Evolutionary conservation across 1,284 basidiomycete genomes (phyloP), one percentile per base, ranked within the genome.

Genomic region (Sporisorium iseilematis-ciliati): DNA sequence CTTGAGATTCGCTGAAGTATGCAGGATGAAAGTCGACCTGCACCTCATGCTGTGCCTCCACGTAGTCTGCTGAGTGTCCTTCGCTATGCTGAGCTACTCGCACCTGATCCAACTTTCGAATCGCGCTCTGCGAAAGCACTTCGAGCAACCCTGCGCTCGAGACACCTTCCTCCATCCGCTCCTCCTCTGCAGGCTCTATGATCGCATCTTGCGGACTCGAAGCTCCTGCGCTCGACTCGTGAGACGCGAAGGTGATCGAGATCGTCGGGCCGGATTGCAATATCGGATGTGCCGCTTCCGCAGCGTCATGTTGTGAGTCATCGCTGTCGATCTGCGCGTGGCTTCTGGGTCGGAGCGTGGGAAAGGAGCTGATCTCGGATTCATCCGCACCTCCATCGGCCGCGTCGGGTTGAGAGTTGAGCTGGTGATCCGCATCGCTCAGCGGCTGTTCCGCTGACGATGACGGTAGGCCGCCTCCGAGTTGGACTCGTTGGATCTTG

Each of bases 351-450:
- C 33, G 57, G 4, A 71, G 63, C 45, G 68, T 71, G 33, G 68
- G 68, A 49, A 71, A 71, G 58, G 51, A 65, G 58, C 58, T 71
- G 45, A 71, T 71, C 51, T 71, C 68, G 38, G 68, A 65, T 21
- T 65, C 68, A 41, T 71, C 62, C 8, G 68, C 58, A n/a, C 25
- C 45, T 14, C 3, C 20, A 20, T 61, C 54, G 6, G 21, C 59
- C 10, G 50, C 55, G 23, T 60, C 54, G 6, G 58, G 68, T 23
- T 58, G 68, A n/a, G 62, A 58, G 25, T 61, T 71, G 50, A 57
- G 54, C 10, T 65, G 62, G 38, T 65, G 55, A 26, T 65, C 58
- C 31, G 53, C 62, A 46, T 71, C 62, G 41, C 45, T 59, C 35
- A 69, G 56, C 20, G 66, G 66, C 16, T 46, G 60, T 21, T 69